Evolutionary conservation across 768 basidiomycete genomes (phyloP), one percentile per base, ranked within the genome.

Genomic region (Leccinum obscurum): DNA sequence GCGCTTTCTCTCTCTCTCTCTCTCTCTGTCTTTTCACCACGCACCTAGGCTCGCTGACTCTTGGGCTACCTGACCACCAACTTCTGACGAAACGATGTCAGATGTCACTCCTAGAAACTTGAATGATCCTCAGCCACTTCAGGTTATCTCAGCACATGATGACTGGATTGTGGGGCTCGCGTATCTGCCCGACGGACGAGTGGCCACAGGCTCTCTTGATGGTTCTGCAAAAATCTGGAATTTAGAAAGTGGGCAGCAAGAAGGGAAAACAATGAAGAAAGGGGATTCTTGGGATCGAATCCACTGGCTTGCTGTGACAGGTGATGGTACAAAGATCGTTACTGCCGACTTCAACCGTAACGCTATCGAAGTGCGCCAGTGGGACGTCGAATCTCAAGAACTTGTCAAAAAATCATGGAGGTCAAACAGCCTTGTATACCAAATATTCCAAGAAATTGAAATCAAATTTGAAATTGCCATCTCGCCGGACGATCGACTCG

Each of bases 171-270:
- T 6, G 41, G 30, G 3, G 6, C 14, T 65, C 6, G 34, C 24
- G n/a, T 65, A 17, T 28, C 49, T 65, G 32, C 64, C 28, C 9
- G 64, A 54, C 4, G 60, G 63, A 32, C 63, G 46, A 2, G 46
- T 65, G n/a, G 59, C 1, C 0, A 56, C 56, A 13, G 22, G 55
- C 20, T 63, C 14, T 4, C 0, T 26, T 24, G 35, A 56, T 4
- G 30, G 50, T 10, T 20, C 6, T 13, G 10, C 52, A 1, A 41
- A 13, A 8, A 4, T 60, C 14, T 66, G 58, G 61, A 30, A 60
- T 48, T 17, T 63, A 15, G 58, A 57, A 39, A 55, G 11, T 20
- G 64, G 64, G 3, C 8, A 39, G 15, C 58, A 62, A 39, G 58
- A 35, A 35, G 64, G 55, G 34, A 22, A 5, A 6, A 11, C 41